These are phyloP conservation scores for Saccharomycopsis amapae DNA, from an alignment of 805 yeast genomes.

Conservation along the genomic window DNA sequence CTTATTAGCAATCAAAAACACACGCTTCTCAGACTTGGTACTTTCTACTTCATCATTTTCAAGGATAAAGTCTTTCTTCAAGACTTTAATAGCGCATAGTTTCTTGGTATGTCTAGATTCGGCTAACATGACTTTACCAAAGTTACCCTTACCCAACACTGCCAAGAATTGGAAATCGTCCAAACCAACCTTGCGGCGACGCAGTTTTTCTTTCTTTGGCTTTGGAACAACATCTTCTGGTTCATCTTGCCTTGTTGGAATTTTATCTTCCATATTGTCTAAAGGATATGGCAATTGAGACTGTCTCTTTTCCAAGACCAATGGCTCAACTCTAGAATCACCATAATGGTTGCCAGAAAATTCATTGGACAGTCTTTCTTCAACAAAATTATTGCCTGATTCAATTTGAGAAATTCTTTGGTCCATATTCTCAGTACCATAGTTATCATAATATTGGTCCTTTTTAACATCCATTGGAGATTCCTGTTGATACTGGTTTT, in stretches of 20 bases:
- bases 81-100: conserved; percentile 91
- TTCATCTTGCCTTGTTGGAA: background rate
- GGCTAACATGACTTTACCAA: conserved; percentile 97
- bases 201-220: conserved; percentile 15
- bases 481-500: background rate
- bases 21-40: conserved; percentile 90
- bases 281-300: conserved; percentile 2
- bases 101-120: conserved; percentile 78
- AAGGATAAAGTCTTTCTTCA: conserved; percentile 91
- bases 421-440: conserved; percentile 11
- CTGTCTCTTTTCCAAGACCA: conserved; percentile 18
- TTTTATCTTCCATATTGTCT: too few species aligned
- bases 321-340: conserved; percentile 4
- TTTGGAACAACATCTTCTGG: conserved; percentile 18
- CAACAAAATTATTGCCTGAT: background rate
- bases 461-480: too few species aligned
- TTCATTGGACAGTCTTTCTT: background rate
- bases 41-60: conserved; percentile 96
- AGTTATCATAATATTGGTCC: conserved; percentile 13
- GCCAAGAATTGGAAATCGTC: conserved; percentile 94
- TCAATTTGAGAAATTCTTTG: conserved; percentile 15
- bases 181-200: conserved; percentile 73
- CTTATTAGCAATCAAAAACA: conserved; percentile 57
- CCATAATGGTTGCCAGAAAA: background rate
- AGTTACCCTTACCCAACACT: conserved; percentile 96